Conservation (phyloP, 352 stramenopile genomes). For the Pythium plurisporium region DNA sequence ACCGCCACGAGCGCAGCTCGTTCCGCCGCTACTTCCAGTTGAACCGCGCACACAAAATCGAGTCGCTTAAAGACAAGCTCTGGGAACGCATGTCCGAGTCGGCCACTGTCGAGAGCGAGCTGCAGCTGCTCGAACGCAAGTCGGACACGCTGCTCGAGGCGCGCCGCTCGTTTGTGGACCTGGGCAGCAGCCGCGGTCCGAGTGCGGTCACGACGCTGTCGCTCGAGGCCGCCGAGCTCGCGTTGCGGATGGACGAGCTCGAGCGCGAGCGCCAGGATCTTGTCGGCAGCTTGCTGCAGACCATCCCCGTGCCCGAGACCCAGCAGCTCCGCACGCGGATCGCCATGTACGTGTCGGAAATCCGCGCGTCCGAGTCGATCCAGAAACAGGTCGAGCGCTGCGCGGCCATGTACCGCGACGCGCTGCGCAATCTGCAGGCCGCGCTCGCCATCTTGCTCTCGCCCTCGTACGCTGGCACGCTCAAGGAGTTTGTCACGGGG, state of each 20-base stretch:
- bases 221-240: constrained; percentile 23
- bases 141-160: constrained; percentile 51
- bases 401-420: constrained; percentile 51
- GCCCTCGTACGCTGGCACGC: constrained; percentile 55
- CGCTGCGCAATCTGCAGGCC: constrained; percentile 57
- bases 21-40: constrained; percentile 55
- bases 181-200: not conserved
- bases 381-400: constrained; percentile 64
- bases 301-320: constrained; percentile 44
- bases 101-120: constrained; percentile 42
- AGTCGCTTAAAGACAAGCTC: constrained; percentile 55
- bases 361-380: constrained; percentile 61
- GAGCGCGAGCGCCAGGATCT: constrained; percentile 61
- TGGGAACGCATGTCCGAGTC: constrained; percentile 51
- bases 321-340: constrained; percentile 70
- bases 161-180: constrained; percentile 39
- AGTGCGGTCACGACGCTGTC: too few relatives aligned
- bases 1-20: constrained; percentile 50
- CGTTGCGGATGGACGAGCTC: too few relatives aligned
- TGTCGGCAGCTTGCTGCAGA: constrained; percentile 37
- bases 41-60: constrained; percentile 42
- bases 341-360: constrained; percentile 67
- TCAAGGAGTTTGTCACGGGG: constrained; percentile 65
- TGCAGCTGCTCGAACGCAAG: constrained; percentile 50
- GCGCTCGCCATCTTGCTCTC: constrained; percentile 62